These are phyloP conservation scores for Diplocarpon rosae DNA, from an alignment of 2,329 filamentous ascomycete species.

Conservation along the genomic window DNA sequence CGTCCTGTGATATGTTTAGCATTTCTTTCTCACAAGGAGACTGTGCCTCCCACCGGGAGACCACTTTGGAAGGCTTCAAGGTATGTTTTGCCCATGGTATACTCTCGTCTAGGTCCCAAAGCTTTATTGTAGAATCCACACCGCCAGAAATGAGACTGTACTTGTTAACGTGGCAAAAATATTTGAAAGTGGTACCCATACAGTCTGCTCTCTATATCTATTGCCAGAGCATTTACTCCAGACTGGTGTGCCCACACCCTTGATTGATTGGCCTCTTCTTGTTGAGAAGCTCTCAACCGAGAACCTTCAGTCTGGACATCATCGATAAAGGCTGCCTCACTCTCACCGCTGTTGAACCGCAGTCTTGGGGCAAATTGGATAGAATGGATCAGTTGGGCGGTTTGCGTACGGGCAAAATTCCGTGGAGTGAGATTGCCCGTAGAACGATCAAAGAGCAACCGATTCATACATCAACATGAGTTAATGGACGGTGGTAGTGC, in stretches of 20 bases:
- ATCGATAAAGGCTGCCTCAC: conserved; percentile 19
- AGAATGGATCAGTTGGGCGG: conserved; percentile 54
- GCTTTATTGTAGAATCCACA: conserved; percentile 68
- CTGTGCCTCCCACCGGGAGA: conserved; percentile 30
- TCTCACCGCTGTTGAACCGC: conserved; percentile 56
- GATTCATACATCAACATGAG: conserved; percentile 51
- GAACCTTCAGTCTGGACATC: not conserved
- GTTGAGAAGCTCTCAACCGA: not conserved
- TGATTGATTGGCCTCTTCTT: conserved; percentile 6
- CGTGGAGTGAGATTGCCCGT: conserved; percentile 54
- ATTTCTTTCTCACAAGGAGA: not conserved
- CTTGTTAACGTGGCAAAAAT: conserved; percentile 5
- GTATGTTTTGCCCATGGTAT: conserved; percentile 31
- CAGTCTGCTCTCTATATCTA: conserved; percentile 77
- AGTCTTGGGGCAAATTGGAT: conserved; percentile 57
- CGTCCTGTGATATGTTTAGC: conserved; percentile 8
- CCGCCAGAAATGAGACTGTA: conserved; percentile 70
- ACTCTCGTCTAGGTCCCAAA: conserved; percentile 74
- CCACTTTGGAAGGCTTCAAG: conserved; percentile 43
- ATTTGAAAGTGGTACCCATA: conserved; percentile 28
- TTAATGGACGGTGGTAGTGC: too few species aligned
- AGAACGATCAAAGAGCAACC: conserved; percentile 65
- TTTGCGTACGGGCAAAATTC: conserved; percentile 54
- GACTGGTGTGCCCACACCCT: conserved; percentile 56
- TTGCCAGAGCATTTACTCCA: conserved; percentile 66